Evolutionary conservation across 108 stramenopile genomes (phyloP), one percentile per base, ranked within the genome.

Genomic region (Cylindrotheca closterium): DNA sequence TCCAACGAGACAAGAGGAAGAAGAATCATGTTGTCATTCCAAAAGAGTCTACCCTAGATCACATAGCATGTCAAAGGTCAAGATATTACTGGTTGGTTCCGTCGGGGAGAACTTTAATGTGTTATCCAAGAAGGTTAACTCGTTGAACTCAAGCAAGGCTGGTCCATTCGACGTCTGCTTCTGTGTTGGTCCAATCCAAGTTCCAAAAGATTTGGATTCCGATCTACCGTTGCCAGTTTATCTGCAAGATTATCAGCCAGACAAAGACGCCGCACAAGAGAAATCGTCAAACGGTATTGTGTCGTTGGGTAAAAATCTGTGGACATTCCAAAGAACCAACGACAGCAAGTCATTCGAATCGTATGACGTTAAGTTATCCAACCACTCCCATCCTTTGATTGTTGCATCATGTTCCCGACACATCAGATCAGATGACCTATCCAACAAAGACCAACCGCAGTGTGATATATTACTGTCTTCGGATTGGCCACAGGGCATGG

Each of bases 401-500:
- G 76, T 84, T 23, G 83, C 60, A 31, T 65, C 54, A 18, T 77
- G 71, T 58, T 71, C 82, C 2, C 47, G 58, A 4, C 63, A 68
- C 51, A 19, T 72, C 12, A 71, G 79, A 21, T 25, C 71, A 21
- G 69, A 67, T 23, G 48, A 27, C 47, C n/a, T n/a, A n/a, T n/a
- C 21, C 53, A 17, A 15, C 30, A 5, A 34, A 48, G 25, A 69
- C 18, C 69, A 83, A 78, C 59, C 53, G 71, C 37, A 84, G 45
- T 93, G 92, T 51, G 92, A 93, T 65, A 70, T 93, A 18, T 61
- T 93, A 12, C 67, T 93, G 51, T 78, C 85, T 12, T 52, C 71
- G 0, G 88, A 93, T 57, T 88, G 85, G 86, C 88, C 88, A 26
- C 92, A 93, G 71, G 92, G 92, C 24, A 89, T 92, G 75, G 84